Evolutionary conservation across 169 alveolate species (phyloP).

Genomic region (Plasmodium coatneyi): DNA sequence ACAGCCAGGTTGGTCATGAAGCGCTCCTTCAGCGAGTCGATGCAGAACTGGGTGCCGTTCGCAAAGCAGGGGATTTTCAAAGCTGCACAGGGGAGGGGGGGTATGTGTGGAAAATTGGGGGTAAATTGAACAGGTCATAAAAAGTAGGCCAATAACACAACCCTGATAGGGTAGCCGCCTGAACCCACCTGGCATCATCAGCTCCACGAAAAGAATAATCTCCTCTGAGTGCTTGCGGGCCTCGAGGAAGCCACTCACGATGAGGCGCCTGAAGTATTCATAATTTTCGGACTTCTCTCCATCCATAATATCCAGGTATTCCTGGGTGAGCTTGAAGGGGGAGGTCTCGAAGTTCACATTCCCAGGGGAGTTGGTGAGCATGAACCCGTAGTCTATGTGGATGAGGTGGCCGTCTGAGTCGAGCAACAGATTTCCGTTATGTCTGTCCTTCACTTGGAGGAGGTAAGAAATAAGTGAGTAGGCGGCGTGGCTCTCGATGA

Average conservation of each 20-base stretch:
- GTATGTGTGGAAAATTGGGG: not conserved
- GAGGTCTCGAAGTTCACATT: conserved; percentile 95
- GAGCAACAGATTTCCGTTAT: conserved; percentile 96
- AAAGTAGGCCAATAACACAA: not conserved
- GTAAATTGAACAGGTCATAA: not conserved
- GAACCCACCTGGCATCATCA: conserved; percentile 88
- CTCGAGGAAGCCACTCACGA: conserved; percentile 90
- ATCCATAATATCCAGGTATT: conserved; percentile 94
- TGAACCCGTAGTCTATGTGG: conserved; percentile 97
- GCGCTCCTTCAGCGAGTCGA: conserved; percentile 85
- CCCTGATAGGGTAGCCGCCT: not conserved
- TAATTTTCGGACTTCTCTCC: conserved; percentile 93
- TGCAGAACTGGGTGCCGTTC: conserved; percentile 85
- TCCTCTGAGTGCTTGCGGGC: conserved; percentile 92
- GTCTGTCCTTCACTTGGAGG: conserved; percentile 96
- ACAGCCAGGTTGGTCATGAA: conserved; percentile 88
- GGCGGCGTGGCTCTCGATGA: conserved; percentile 96
- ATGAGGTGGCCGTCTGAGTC: conserved; percentile 95
- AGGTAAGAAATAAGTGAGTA: conserved; percentile 94
- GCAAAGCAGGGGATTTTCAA: conserved; percentile 92
- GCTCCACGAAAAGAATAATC: conserved; percentile 88
- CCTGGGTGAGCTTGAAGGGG: conserved; percentile 97
- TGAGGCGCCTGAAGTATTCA: conserved; percentile 89
- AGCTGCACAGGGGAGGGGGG: conserved; percentile 75
- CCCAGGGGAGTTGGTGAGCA: conserved; percentile 97